A percentile compares a stretch with the other conserved stretches of the same genome.
These are phyloP conservation scores for Ophiostoma tasmaniense DNA, from an alignment of 2,329 filamentous ascomycete species.

Conservation along the genomic window DNA sequence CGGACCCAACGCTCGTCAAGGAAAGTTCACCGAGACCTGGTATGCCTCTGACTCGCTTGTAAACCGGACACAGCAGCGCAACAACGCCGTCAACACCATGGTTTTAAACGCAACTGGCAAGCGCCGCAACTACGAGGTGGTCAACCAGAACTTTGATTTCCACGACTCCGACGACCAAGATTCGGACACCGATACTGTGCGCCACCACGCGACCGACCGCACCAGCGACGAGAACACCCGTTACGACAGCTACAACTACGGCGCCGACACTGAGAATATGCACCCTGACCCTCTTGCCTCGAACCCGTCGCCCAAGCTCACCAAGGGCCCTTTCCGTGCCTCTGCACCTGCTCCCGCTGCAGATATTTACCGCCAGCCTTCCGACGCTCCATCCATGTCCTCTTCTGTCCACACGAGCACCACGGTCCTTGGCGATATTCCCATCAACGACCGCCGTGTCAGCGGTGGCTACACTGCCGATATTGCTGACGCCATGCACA, in stretches of 20 bases:
- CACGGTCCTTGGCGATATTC: slow-evolving; percentile 36
- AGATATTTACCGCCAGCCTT: slow-evolving; percentile 24
- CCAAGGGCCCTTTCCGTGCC: slow-evolving; percentile 22
- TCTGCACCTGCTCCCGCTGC: slow-evolving; percentile 22
- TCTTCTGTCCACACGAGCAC: slow-evolving; percentile 17
- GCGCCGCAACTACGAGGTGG: slow-evolving; percentile 37
- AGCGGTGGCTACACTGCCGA: slow-evolving; percentile 29
- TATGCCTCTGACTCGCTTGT: slow-evolving; percentile 46
- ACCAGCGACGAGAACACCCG: slow-evolving; percentile 26
- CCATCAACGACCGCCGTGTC: slow-evolving; percentile 35
- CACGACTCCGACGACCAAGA: slow-evolving; percentile 21
- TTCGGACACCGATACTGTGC: slow-evolving; percentile 32
- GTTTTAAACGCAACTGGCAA: slow-evolving; percentile 27
- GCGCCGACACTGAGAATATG: slow-evolving; percentile 27
- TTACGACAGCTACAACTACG: slow-evolving; percentile 19
- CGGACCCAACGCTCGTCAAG: slow-evolving; percentile 28
- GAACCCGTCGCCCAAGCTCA: slow-evolving; percentile 33
- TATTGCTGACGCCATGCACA: slow-evolving; percentile 14
- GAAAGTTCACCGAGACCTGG: slow-evolving; percentile 48
- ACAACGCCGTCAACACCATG: slow-evolving; percentile 33
- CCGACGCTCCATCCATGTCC: slow-evolving; percentile 17
- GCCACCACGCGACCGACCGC: slow-evolving; percentile 20
- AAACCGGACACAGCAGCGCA: slow-evolving; percentile 46
- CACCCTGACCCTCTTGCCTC: slow-evolving; percentile 45
- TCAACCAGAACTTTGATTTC: slow-evolving; percentile 38